Base-by-base conservation (phyloP, 2,329 filamentous ascomycete species). In the Huntiella bhutanensis region DNA sequence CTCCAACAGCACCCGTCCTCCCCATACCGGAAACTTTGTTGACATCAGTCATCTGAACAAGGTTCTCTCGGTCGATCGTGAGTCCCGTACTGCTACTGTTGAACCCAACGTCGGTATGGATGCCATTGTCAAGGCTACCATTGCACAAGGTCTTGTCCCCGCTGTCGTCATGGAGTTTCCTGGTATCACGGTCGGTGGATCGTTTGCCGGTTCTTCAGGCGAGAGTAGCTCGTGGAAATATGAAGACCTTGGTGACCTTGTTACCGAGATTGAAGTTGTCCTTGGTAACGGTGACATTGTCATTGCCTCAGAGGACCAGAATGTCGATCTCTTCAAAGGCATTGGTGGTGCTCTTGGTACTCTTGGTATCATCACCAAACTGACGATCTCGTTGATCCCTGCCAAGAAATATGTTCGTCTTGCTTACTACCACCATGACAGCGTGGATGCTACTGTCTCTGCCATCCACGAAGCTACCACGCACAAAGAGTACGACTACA, bases 91-190 rank as follows among this genome's bases (percentile, higher is more conserved):
- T 3, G 79, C 70, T 4, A 59, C 80, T n/a, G 75, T 79, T 1
- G 77, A 82, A 59, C 77, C 78, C 3, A 82, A 81, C 53, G 78
- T 82, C 5, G 64, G 75, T 1, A 80, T 82, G 75, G 77, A 80
- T 52, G 58, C 58, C 1, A 67, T 82, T 5, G 69, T 80, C 10
- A 66, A 68, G 45, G 70, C 69, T 3, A 73, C 75, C 1, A 54
- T 77, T n/a, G 59, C 62, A 15, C 59, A 70, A 45, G 68, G 67
- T 1, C 62, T 81, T 1, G 62, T 81, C 2, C 76, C 78, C 0
- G 71, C 73, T 0, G 75, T 82, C 0, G 76, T 81, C 4, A 79
- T 79, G 71, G 77, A 82, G 55, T 80, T 82, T 48, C 77, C 75
- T 2, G 77, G 75, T n/a, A 82, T 82, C 56, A 82, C 78, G 1